A percentile compares a stretch with the other conserved stretches of the same genome.
Conservation (phyloP, 2,329 filamentous ascomycete genomes). For the Trichothecium roseum region DNA sequence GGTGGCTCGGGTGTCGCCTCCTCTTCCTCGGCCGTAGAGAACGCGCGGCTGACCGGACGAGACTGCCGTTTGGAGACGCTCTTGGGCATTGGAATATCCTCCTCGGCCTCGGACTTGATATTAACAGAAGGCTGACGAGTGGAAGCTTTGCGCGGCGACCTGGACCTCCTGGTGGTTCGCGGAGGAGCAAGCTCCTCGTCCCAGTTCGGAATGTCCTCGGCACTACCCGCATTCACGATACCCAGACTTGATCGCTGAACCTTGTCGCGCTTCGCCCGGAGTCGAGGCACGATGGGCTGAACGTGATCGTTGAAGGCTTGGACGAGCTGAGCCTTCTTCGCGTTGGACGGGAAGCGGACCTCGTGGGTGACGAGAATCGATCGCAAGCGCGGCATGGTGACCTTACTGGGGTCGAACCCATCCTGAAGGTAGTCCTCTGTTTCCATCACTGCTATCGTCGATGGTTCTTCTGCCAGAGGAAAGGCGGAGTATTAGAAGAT, state of each 20-base stretch:
- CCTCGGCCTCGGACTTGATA: conserved; percentile 42
- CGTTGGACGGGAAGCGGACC: conserved; percentile 73
- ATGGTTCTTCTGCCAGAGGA: conserved; percentile 6
- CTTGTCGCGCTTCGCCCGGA: conserved; percentile 63
- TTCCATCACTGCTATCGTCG: conserved; percentile 41
- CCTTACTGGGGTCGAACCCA: conserved; percentile 70
- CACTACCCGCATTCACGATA: conserved; percentile 60
- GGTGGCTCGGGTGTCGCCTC: conserved; percentile 15
- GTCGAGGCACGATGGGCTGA: conserved; percentile 64
- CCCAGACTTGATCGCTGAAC: conserved; percentile 82
- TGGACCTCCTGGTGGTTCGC: conserved; percentile 40
- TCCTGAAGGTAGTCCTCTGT: conserved; percentile 77
- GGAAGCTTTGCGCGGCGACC: conserved; percentile 42
- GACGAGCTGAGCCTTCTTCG: conserved; percentile 85
- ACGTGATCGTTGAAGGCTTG: conserved; percentile 74
- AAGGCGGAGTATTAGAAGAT: conserved; percentile 4
- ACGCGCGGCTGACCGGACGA: conserved; percentile 40
- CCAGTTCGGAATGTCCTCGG: conserved; percentile 53
- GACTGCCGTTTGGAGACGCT: conserved; percentile 46
- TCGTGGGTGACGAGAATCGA: conserved; percentile 87
- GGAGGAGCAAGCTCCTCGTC: conserved; percentile 46
- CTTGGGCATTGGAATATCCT: conserved; percentile 23
- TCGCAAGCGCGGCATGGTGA: conserved; percentile 81
- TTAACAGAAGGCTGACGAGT: conserved; percentile 21
- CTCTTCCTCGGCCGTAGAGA: conserved; percentile 34